Evolutionary conservation across 1,139 yeast genomes (phyloP).

Genomic region (Geotrichum phurueaensis): DNA sequence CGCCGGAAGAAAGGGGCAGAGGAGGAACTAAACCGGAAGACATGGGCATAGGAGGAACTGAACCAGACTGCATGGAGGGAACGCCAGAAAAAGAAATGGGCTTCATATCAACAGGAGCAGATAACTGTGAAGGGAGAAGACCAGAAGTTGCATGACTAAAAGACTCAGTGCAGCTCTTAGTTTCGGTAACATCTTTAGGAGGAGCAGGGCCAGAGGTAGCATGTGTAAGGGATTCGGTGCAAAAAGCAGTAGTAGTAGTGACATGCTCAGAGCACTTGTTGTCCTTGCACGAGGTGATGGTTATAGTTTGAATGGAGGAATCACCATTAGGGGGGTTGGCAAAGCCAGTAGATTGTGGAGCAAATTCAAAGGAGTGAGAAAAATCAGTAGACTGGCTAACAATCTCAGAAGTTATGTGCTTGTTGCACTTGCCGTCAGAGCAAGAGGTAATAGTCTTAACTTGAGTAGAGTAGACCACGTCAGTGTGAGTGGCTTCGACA

Average conservation of each 20-base stretch:
- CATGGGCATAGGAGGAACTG: no score
- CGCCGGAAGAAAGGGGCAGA: no score
- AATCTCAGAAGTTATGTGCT: not conserved
- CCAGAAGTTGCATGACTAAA: no score
- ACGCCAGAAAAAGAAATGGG: no score
- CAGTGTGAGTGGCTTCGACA: constrained; percentile 32
- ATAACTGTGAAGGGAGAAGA: no score
- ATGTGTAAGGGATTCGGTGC: no score
- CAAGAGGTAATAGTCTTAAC: constrained; percentile 13
- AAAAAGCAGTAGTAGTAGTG: constrained; percentile 5
- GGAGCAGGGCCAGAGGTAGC: not conserved
- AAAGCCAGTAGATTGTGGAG: not conserved
- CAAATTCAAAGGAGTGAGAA: no score
- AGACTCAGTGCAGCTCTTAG: no score
- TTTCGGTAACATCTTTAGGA: no score
- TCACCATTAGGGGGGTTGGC: constrained; percentile 5
- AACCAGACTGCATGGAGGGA: no score
- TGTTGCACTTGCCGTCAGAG: constrained; percentile 10
- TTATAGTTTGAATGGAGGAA: constrained; percentile 9
- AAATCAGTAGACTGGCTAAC: not conserved
- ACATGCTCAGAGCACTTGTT: constrained; percentile 10
- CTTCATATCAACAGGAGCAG: no score
- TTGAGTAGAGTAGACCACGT: constrained; percentile 4
- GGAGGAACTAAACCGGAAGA: no score
- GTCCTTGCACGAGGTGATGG: constrained; percentile 15